Percentiles rank a stretch among this genome's conserved stretches.
Conservation (phyloP, 2,329 filamentous ascomycete genomes). For the Aurifilum marmelostoma region DNA sequence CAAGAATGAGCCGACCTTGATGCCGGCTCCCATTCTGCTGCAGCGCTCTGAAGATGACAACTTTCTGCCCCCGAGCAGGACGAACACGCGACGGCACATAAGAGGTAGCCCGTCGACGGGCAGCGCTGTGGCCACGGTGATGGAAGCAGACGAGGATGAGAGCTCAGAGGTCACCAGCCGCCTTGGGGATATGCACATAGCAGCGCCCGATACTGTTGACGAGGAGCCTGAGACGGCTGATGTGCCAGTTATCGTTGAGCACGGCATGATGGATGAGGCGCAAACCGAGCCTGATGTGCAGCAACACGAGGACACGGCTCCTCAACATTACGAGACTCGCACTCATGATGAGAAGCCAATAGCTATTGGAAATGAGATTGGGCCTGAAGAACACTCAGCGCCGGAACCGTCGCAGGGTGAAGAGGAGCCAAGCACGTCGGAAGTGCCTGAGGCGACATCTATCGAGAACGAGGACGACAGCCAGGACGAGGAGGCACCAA, state of each 20-base stretch:
- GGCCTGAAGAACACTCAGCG: slow-evolving; percentile 21
- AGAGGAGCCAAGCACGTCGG: slow-evolving; percentile 25
- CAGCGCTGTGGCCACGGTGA: slow-evolving; percentile 77
- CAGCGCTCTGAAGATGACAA: slow-evolving; percentile 48
- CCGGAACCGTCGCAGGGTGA: slow-evolving; percentile 30
- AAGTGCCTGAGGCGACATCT: slow-evolving; percentile 7
- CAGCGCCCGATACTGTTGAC: slow-evolving; percentile 57
- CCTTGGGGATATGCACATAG: slow-evolving; percentile 51
- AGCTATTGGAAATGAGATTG: slow-evolving; percentile 35
- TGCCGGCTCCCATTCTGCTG: slow-evolving; percentile 32
- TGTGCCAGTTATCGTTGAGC: slow-evolving; percentile 47
- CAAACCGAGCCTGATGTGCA: not conserved
- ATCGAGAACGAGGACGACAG: not conserved
- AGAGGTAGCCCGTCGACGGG: slow-evolving; percentile 80
- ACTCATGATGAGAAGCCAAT: slow-evolving; percentile 7
- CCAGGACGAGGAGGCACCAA: slow-evolving; percentile 8
- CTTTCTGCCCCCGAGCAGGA: slow-evolving; percentile 58
- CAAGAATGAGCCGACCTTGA: slow-evolving; percentile 33
- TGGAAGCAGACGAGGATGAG: slow-evolving; percentile 82
- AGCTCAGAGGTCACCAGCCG: slow-evolving; percentile 49
- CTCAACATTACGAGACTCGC: not conserved
- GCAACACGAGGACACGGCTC: slow-evolving; percentile 36
- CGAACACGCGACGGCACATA: slow-evolving; percentile 81
- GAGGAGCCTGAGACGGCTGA: slow-evolving; percentile 43
- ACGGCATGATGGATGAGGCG: slow-evolving; percentile 31